Evolutionary conservation across 192 early-diverging fungal genomes (phyloP).

Genomic region (Helicostylum pulchrum): DNA sequence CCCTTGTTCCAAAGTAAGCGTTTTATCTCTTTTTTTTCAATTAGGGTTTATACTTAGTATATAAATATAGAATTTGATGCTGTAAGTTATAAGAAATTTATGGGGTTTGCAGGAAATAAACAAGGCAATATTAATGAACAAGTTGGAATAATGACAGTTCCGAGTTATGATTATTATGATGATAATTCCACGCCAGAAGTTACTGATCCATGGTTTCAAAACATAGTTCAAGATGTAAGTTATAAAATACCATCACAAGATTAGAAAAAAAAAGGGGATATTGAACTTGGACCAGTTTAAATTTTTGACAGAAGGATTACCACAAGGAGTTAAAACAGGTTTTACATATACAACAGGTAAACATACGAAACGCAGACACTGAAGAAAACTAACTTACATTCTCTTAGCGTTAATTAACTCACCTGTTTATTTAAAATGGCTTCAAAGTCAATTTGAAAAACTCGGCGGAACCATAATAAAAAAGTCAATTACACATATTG

Average conservation of each 20-base stretch:
- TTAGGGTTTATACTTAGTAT: not conserved
- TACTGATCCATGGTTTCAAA: slow-evolving; percentile 63
- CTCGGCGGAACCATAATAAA: slow-evolving; percentile 50
- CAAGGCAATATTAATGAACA: slow-evolving; percentile 1
- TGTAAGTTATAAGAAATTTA: slow-evolving; percentile 36
- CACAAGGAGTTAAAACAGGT: slow-evolving; percentile 55
- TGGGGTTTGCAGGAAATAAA: slow-evolving; percentile 33
- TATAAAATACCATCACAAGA: not conserved
- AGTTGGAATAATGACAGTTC: slow-evolving; percentile 52
- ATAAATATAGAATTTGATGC: slow-evolving; percentile 33
- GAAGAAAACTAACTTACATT: slow-evolving; percentile 3
- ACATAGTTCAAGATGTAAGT: slow-evolving; percentile 47
- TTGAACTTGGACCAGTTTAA: slow-evolving; percentile 35
- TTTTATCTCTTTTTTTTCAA: no score
- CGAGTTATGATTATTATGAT: slow-evolving; percentile 57
- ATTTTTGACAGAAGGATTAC: slow-evolving; percentile 47
- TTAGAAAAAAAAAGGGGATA: slow-evolving; percentile 1
- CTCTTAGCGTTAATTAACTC: slow-evolving; percentile 49
- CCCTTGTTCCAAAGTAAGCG: slow-evolving; percentile 31
- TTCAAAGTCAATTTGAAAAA: slow-evolving; percentile 44
- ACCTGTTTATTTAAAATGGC: slow-evolving; percentile 61
- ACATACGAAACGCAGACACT: no score
- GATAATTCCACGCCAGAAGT: slow-evolving; percentile 46
- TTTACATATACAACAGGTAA: slow-evolving; percentile 58
- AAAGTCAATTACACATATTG: slow-evolving; percentile 40